Evolutionary conservation across 176 grass and related monocot species (phyloP).

Genomic region (Chrysopogon serrulatus): DNA sequence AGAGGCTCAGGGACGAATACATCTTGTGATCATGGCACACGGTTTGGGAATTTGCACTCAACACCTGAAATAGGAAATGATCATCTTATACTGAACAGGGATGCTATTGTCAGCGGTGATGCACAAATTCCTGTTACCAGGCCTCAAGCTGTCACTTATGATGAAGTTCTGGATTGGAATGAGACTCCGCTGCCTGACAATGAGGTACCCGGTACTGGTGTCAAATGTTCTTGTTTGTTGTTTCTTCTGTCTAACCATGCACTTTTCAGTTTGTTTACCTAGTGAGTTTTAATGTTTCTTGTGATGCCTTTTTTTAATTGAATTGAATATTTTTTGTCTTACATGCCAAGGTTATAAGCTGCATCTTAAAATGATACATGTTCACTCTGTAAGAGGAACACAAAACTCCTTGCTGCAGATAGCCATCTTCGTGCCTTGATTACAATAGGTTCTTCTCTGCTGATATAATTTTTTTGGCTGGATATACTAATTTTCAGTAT

Average conservation of each 20-base stretch:
- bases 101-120: slow-evolving; percentile 6
- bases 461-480: slow-evolving; percentile 8
- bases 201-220: slow-evolving; percentile 16
- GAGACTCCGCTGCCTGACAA: slow-evolving; percentile 6
- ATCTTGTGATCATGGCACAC: not conserved
- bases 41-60: not conserved
- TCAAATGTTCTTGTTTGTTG: not conserved
- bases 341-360: not conserved
- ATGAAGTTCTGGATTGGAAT: slow-evolving; percentile 46
- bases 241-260: not conserved
- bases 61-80: slow-evolving; percentile 15
- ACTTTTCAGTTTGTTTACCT: not conserved
- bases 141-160: slow-evolving; percentile 31
- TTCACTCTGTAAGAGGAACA: not conserved
- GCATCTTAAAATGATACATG: not conserved
- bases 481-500: not conserved
- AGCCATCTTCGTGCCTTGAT: not conserved
- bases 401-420: not conserved
- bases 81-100: slow-evolving; percentile 1
- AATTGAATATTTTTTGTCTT: not conserved
- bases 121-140: slow-evolving; percentile 4
- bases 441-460: not conserved
- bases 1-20: slow-evolving; percentile 18
- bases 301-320: not conserved
- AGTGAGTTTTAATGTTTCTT: not conserved